Evolutionary conservation across 2,329 filamentous ascomycete genomes (phyloP), one percentile per base, ranked within the genome.

Genomic region (Hymenoscyphus repandus): DNA sequence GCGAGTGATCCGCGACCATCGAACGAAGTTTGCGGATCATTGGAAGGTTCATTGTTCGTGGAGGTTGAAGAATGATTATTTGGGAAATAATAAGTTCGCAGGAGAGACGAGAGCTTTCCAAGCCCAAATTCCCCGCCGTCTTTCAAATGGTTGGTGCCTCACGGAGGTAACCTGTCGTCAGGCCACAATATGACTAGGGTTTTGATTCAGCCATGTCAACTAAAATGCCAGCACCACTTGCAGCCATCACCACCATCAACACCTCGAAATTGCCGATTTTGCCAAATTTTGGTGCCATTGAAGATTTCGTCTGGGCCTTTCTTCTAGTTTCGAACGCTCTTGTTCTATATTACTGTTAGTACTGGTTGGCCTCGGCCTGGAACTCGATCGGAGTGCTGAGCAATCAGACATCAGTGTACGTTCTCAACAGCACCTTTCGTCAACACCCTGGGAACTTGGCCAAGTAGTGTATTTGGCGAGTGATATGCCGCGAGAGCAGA

Each of bases 1-100:
- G 50, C n/a, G 32, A 12, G 45, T 33, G 45, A 47, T 31, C 45
- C 41, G 55, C 56, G 54, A 59, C 52, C 51, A 40, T 37, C 40
- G 33, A 52, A 50, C 46, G 46, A 54, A 45, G 51, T 49, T 40
- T 30, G 41, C 27, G 45, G 13, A 36, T 49, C 52, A 27, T 52
- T 47, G 48, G 53, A 38, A 47, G 48, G 49, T 53, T 57, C 59
- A 62, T 62, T 58, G 50, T 52, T 17, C 47, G 55, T 51, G 50
- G 47, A 18, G 40, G 45, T 30, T 27, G 40, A 40, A 37, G 36
- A 40, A 49, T 41, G 37, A 20, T 36, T 12, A 15, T 32, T 22
- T 37, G 40, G 47, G 47, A 50, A 53, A 50, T 50, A 49, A 52
- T 48, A 38, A 50, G 47, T 50, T 50, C 47, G 41, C 34, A 34